Percentiles rank a stretch among this genome's conserved stretches.
Conservation (phyloP, 768 basidiomycete genomes). For the Russula ochroleuca region DNA sequence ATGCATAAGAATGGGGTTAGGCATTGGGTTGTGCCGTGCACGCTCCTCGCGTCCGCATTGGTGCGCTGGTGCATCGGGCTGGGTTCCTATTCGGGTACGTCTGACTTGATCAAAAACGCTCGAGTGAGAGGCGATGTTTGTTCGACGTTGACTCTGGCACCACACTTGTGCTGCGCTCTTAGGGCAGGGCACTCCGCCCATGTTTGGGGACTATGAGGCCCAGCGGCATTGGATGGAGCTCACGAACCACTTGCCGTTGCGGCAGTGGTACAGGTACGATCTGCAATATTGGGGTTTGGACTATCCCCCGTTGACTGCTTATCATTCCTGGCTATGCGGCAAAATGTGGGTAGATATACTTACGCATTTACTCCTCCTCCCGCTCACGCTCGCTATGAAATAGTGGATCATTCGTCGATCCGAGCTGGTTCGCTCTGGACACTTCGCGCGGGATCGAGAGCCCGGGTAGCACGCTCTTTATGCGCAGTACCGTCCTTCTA, state of each 20-base stretch:
- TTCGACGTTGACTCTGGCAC: neutral
- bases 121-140: neutral
- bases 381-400: neutral
- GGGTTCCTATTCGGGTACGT: constrained; percentile 79
- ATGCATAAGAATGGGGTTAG: constrained; percentile 68
- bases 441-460: constrained; percentile 71
- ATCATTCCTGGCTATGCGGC: constrained; percentile 81
- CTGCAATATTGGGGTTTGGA: constrained; percentile 91
- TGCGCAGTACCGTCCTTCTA: constrained; percentile 71
- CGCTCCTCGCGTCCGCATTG: constrained; percentile 49
- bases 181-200: constrained; percentile 71
- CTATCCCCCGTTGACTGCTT: constrained; percentile 92
- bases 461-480: constrained; percentile 61
- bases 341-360: constrained; percentile 44
- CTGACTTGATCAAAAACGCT: too few species aligned
- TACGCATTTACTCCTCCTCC: neutral
- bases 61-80: constrained; percentile 69
- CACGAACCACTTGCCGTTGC: constrained; percentile 67
- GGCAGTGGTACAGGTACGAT: constrained; percentile 86
- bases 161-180: neutral
- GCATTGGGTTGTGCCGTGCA: constrained; percentile 53
- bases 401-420: constrained; percentile 49
- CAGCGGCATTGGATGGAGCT: constrained; percentile 96
- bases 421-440: constrained; percentile 67
- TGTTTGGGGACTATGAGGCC: constrained; percentile 92